Base-by-base conservation (phyloP, 2,329 filamentous ascomycete species). In the Alternaria burnsii region DNA sequence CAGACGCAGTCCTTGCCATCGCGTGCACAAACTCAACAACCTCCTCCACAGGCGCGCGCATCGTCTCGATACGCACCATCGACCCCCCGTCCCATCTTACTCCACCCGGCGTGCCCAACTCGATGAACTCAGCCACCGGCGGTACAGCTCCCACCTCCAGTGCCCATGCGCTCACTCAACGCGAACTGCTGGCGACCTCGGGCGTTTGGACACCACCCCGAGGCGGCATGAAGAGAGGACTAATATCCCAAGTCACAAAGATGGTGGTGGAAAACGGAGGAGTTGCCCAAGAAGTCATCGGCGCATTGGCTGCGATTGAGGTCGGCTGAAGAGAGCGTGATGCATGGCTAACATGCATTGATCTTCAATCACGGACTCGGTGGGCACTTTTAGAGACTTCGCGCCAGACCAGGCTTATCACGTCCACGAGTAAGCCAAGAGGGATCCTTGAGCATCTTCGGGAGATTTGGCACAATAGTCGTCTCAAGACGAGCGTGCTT, bases 161-260 rank as follows among this genome's bases (percentile, higher is more conserved):
- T 16, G 73, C 76, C 1, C 80, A 83, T 55, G 78, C 79, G 5
- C 63, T 81, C 38, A 80, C 78, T 8, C 72, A 80, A 60, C 71
- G 88, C 61, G 87, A 87, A 42, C 83, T 86, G 56, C 81, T 86
- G 30, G 89, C 91, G 4, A 77, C 81, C 22, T 74, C 82, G 60
- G 90, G 92, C 2, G 92, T 97, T 28, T 97, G 94, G 94, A 91
- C 88, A 71, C 91, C 94, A 40, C 91, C 92, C 32, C 80, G 93
- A 32, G 94, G 94, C 40, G 94, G 94, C 2, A 88, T 94, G 38
- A 93, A 91, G 82, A 87, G 93, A 71, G 83, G 81, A 5, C 82
- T 95, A 18, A 81, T 98, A 66, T 86, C 88, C 52, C 84, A 85
- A 54, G 91, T 97, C 80, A 88, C 96, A 61, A 88, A 90, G 76